A percentile compares a stretch with the other conserved stretches of the same genome.
phyloP scores from a whole-genome alignment of 345 rosid genomes.

The Kandelia obovata region DNA sequence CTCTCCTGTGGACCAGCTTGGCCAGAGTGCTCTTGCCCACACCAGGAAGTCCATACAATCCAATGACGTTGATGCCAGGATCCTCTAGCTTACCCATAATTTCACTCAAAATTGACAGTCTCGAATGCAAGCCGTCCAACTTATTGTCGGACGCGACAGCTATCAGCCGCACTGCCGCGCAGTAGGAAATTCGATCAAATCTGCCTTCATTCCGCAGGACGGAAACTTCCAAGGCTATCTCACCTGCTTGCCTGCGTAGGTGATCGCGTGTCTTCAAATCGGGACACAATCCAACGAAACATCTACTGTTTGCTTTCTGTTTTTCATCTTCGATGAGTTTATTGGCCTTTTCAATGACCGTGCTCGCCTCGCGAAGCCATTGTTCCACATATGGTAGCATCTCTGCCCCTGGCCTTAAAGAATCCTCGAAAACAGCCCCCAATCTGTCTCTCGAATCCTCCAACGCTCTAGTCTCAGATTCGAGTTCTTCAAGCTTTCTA shows the following conservation, averaged over 20 bases:
- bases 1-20: not conserved
- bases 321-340: not conserved
- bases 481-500: not conserved
- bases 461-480: not conserved
- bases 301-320: not conserved
- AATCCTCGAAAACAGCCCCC: not conserved
- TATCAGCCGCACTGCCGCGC: too few relatives aligned
- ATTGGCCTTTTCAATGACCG: not conserved
- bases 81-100: not conserved
- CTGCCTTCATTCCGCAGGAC: not conserved
- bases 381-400: not conserved
- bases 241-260: not conserved
- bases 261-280: not conserved
- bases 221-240: not conserved
- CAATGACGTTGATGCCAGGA: not conserved
- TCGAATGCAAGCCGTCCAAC: too few relatives aligned
- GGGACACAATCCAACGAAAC: not conserved
- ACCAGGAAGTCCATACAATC: not conserved
- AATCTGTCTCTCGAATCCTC: not conserved
- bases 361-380: not conserved
- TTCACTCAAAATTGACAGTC: too few relatives aligned
- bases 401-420: not conserved
- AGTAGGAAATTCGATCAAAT: too few relatives aligned
- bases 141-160: too few relatives aligned
- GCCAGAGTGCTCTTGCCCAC: slow-evolving; percentile 5